Evolutionary conservation across 1,284 basidiomycete species (phyloP), one percentile per base, ranked within the genome.

Genomic region (Apiotrichum gracile): DNA sequence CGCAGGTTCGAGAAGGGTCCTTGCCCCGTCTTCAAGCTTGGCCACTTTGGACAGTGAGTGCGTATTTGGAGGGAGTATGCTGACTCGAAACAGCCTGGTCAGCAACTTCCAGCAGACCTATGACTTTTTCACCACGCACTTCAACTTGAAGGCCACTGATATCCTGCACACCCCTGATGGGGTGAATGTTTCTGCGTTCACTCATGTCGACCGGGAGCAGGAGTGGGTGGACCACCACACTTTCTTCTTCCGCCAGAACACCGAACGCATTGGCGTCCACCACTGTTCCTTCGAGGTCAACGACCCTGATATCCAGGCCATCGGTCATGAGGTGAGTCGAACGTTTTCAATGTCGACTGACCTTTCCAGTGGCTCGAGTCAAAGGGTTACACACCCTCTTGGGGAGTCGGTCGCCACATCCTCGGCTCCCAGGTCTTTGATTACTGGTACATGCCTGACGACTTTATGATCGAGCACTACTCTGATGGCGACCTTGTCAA

Each of bases 341-440:
- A n/a, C n/a, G n/a, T n/a, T n/a, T n/a, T n/a, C n/a, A n/a, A n/a
- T n/a, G n/a, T n/a, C n/a, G n/a, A n/a, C n/a, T n/a, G n/a, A n/a
- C n/a, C n/a, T n/a, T n/a, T n/a, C n/a, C n/a, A n/a, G 42, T 62
- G 56, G 53, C 58, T 60, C 26, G 49, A 47, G 34, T 21, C 25
- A 21, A 58, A 64, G 34, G 62, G 62, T 8, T 62, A 60, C 51
- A 52, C 43, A 10, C 62, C 58, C 2, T 34, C 53, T 1, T 64
- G 62, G 62, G 62, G 62, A 4, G 47, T 64, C 12, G 62, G 62
- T 0, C 53, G 62, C 14, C 62, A 64, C 45, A 62, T 64, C 35
- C 50, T 64, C 17, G 62, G 62, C 27, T 60, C 58, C 10, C 62
- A 64, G 40, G 55, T 64, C n/a, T 64, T 64, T 41, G 62, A 64